Base-by-base conservation (phyloP, 768 basidiomycete species). In the Vararia minispora region DNA sequence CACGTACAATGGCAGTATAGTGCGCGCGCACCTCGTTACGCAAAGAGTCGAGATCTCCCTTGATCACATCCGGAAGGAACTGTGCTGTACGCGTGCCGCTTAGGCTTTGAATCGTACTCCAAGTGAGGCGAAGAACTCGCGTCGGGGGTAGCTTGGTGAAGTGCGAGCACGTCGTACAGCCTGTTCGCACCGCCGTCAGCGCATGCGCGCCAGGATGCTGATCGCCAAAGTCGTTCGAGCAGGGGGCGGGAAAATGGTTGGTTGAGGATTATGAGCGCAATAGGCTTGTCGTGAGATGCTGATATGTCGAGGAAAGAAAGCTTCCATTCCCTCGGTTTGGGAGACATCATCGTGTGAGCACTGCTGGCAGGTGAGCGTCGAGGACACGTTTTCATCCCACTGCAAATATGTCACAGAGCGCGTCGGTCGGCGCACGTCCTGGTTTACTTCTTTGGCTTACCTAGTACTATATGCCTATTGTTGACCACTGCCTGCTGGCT, bases 11-110 rank as follows among this genome's bases (percentile, higher is more conserved):
- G 0, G 61, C 54, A 9, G 61, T 55, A 53, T 95, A 98, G 53
- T 72, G 89, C 20, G 54, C 53, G 30, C 64, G 64, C 5, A 94
- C 91, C 31, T 91, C 85, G 2, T 65, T 56, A 9, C 86, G 68
- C 28, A 95, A 53, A 7, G 91, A 97, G 56, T 98, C 95, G 21
- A 98, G 58, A 57, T 99, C 95, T 20, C 94, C 95, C 57, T 87
- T 92, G 52, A 99, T 82, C 16, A 94, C 57, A 54, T 91, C 72
- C 0, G 95, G 95, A 5, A 79, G 53, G 54, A 72, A 89, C 13
- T 41, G 9, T 6, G 34, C 85, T 87, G 40, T 7, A 29, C 20
- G 13, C 10, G 16, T 9, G 35, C 38, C 25, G 31, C 31, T 46
- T 14, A 37, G 35, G 36, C 33, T 33, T 33, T 26, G 29, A 46